Evolutionary conservation across 768 basidiomycete genomes (phyloP), one percentile per base, ranked within the genome.

Genomic region (Suillus subalutaceus): DNA sequence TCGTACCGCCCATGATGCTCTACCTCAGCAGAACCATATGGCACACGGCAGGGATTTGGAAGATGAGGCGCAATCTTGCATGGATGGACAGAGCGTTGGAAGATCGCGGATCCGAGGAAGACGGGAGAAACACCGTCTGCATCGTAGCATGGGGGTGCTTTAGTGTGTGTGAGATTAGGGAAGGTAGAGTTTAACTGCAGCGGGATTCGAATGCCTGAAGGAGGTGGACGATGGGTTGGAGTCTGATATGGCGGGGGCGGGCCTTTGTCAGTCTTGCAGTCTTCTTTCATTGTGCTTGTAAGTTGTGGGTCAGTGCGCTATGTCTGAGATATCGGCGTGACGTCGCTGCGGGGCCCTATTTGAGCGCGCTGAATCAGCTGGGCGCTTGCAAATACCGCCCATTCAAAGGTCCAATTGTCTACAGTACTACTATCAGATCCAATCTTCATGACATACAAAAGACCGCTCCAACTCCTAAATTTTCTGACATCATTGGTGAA

Each of bases 31-130:
- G 90, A 90, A 16, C 85, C 90, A 69, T 85, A 92, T 4, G 91
- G 81, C 2, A 93, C 88, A 30, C 78, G 83, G 72, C 75, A 86
- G 66, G 75, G 80, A 69, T 68, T 83, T 72, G n/a, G 72, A n/a
- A 91, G 84, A 68, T 82, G 75, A 12, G 88, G 86, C 1, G 80
- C 86, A 70, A 94, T 86, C 81, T 94, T 95, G 85, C 93, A 94
- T 4, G 93, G 93, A 66, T 94, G 92, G 3, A 93, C 90, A 0
- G 88, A 86, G 67, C 80, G 78, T 10, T 64, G 80, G 72, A 93
- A 81, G 56, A 93, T 78, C 13, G 91, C 93, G 6, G 90, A 91
- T 16, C 92, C 93, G 40, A 95, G 69, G 78, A 83, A 95, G 66
- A 93, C 73, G 6, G 89, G 88, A 2, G 84, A 83, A 32, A 69